phyloP scores from a whole-genome alignment of 2,329 filamentous ascomycete genomes.

The Escovopsis sp. region DNA sequence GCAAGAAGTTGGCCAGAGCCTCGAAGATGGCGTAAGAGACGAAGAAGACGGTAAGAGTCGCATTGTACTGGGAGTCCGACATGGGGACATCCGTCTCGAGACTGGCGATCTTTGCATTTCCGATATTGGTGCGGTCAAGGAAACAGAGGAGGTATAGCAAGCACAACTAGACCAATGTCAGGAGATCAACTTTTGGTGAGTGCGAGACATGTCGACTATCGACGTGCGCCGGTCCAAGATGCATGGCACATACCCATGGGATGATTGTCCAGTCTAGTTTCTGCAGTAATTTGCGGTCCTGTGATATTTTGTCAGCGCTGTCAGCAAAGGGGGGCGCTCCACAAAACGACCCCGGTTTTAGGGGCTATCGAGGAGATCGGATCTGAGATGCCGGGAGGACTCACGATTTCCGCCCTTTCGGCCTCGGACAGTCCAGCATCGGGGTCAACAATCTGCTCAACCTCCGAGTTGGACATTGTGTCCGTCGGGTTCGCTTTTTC shows the following conservation, averaged over 20 bases:
- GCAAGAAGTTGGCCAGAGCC: constrained; percentile 60
- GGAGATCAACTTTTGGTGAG: not conserved
- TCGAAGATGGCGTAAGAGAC: constrained; percentile 72
- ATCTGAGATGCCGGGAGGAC: constrained; percentile 10
- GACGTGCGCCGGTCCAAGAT: too few species aligned
- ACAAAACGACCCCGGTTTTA: too few species aligned
- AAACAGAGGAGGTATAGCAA: constrained; percentile 62
- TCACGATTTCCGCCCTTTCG: constrained; percentile 45
- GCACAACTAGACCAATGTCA: constrained; percentile 33
- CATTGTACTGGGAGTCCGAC: constrained; percentile 53
- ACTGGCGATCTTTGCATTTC: constrained; percentile 47
- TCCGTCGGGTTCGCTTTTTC: constrained; percentile 16
- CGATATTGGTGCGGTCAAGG: constrained; percentile 64
- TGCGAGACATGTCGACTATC: not conserved
- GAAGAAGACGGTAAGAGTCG: constrained; percentile 70
- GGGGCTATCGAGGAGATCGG: too few species aligned
- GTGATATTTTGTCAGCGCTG: constrained; percentile 1
- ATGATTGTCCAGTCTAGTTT: constrained; percentile 47
- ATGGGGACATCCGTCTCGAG: constrained; percentile 34
- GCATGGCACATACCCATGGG: constrained; percentile 32
- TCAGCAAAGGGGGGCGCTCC: too few species aligned
- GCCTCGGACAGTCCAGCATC: constrained; percentile 50
- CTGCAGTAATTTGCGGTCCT: constrained; percentile 48
- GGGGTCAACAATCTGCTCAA: constrained; percentile 17
- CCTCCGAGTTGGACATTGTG: constrained; percentile 15